Percentiles rank a stretch among this genome's conserved stretches.
These are phyloP conservation scores for Ceratobasidium papillatum DNA, from an alignment of 1,284 basidiomycete species.

Conservation along the genomic window DNA sequence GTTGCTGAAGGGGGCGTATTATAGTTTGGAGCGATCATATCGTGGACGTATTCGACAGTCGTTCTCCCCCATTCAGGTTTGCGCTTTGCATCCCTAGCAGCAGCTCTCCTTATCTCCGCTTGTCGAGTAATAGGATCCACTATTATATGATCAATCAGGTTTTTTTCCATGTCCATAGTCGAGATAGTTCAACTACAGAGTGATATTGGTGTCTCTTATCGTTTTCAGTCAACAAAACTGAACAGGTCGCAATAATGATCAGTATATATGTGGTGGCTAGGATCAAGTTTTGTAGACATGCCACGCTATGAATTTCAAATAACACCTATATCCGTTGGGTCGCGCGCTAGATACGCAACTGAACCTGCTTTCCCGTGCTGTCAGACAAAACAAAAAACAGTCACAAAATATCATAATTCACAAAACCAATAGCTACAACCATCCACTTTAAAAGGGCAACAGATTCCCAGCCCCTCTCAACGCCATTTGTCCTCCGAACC, in stretches of 20 bases:
- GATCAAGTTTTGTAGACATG: too few relatives aligned
- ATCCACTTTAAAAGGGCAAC: constrained; percentile 68
- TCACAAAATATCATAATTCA: background rate
- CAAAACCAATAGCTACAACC: background rate
- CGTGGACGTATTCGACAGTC: background rate
- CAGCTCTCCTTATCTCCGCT: background rate
- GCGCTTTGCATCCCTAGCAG: background rate
- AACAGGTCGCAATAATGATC: too few relatives aligned
- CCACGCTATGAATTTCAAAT: too few relatives aligned
- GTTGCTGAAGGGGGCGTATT: background rate
- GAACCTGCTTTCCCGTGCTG: background rate
- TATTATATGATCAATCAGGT: background rate
- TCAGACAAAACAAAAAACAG: background rate
- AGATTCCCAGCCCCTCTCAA: constrained; percentile 82
- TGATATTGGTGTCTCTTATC: too few relatives aligned
- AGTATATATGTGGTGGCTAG: too few relatives aligned
- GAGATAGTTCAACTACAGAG: too few relatives aligned
- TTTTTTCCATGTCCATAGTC: too few relatives aligned
- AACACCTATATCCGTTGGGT: too few relatives aligned
- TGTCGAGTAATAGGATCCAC: background rate
- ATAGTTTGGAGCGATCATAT: background rate
- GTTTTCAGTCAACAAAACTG: too few relatives aligned
- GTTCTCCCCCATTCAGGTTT: constrained; percentile 13
- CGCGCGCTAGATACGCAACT: background rate
- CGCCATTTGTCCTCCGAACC: constrained; percentile 83